These are phyloP conservation scores for Priceomyces carsonii DNA, from an alignment of 805 yeast genomes.

Conservation along the genomic window DNA sequence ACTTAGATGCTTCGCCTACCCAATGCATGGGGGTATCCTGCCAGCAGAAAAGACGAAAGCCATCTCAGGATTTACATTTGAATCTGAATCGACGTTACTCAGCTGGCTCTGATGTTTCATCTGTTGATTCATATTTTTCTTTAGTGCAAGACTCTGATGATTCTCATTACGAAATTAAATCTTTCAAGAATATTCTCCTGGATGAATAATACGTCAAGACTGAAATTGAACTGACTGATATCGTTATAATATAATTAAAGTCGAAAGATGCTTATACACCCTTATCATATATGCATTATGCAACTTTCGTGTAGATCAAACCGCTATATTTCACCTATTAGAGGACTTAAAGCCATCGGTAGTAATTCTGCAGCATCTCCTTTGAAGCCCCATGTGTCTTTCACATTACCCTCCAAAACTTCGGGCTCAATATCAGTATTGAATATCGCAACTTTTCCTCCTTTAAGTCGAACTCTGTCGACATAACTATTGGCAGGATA, in stretches of 20 bases:
- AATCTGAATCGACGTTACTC: conserved; percentile 1
- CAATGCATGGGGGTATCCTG: too few relatives aligned
- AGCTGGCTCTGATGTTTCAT: conserved; percentile 3
- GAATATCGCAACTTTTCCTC: conserved; percentile 84
- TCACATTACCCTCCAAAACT: conserved; percentile 40
- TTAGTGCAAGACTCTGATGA: background rate
- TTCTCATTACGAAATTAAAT: background rate
- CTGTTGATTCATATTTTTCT: background rate
- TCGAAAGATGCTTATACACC: too few relatives aligned
- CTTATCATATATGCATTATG: too few relatives aligned
- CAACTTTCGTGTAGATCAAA: too few relatives aligned
- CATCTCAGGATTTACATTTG: too few relatives aligned
- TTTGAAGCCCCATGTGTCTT: conserved; percentile 63
- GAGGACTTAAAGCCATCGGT: conserved; percentile 65
- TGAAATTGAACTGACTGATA: too few relatives aligned
- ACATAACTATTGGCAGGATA: conserved; percentile 95
- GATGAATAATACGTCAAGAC: too few relatives aligned
- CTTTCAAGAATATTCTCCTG: background rate
- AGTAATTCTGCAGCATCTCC: conserved; percentile 80
- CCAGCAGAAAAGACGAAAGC: too few relatives aligned
- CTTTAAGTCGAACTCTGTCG: conserved; percentile 67
- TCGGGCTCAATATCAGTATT: conserved; percentile 63
- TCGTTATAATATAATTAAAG: too few relatives aligned
- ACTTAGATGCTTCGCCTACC: too few relatives aligned
- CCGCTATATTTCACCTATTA: conserved; percentile 23